Evolutionary conservation across 257 asterid genomes (phyloP).

Genomic region (Leonotis leonurus): DNA sequence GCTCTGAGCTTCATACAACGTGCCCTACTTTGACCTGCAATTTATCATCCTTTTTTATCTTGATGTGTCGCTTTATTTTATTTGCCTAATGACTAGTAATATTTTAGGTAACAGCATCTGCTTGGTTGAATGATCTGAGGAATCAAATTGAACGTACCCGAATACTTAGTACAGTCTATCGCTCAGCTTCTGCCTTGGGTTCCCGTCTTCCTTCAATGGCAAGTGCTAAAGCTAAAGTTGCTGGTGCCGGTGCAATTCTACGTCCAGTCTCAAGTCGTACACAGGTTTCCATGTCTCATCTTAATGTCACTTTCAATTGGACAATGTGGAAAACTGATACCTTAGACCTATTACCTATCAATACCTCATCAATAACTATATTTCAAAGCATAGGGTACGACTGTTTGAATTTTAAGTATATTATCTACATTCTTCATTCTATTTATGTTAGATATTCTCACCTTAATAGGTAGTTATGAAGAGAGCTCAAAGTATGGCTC

Average conservation of each 20-base stretch:
- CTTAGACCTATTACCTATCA: background rate
- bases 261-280: constrained; percentile 92
- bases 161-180: constrained; percentile 91
- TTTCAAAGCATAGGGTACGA: background rate
- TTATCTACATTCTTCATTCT: background rate
- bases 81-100: constrained; percentile 4
- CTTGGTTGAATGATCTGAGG: constrained; percentile 94
- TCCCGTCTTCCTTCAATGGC: constrained; percentile 98
- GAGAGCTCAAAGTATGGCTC: constrained; percentile 98
- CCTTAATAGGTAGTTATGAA: constrained; percentile 74
- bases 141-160: constrained; percentile 86
- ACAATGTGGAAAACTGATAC: background rate
- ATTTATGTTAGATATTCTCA: background rate
- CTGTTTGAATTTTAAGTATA: background rate
- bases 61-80: background rate
- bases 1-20: too few species aligned
- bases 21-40: too few species aligned
- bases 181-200: constrained; percentile 95
- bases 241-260: constrained; percentile 94
- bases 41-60: too few species aligned
- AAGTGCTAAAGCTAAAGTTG: constrained; percentile 87
- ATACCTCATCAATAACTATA: background rate
- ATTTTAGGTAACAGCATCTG: constrained; percentile 99
- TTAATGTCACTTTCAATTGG: background rate
- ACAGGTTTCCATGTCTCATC: constrained; percentile 42